A percentile compares a stretch with the other conserved stretches of the same genome.
These are phyloP conservation scores for Rhizopogon rudus DNA, from an alignment of 768 basidiomycete genomes.

Conservation along the genomic window DNA sequence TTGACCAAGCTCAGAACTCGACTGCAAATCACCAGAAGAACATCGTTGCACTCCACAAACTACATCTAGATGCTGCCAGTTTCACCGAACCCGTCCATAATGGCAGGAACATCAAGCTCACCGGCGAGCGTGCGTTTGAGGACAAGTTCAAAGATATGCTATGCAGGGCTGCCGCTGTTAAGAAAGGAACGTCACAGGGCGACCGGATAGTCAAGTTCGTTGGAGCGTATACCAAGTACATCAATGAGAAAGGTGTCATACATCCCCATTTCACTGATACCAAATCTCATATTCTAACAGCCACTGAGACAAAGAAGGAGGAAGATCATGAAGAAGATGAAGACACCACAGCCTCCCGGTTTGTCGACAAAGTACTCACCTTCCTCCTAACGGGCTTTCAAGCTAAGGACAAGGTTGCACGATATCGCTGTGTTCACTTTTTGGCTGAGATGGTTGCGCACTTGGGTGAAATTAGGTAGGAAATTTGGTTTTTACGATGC, in stretches of 20 bases:
- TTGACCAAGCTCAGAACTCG: constrained; percentile 73
- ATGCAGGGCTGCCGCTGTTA: constrained; percentile 57
- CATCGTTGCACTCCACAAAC: constrained; percentile 72
- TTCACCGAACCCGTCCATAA: constrained; percentile 45
- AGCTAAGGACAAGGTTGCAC: constrained; percentile 83
- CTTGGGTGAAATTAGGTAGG: constrained; percentile 84
- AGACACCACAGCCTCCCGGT: constrained; percentile 65
- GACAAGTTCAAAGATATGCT: constrained; percentile 58
- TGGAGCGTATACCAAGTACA: constrained; percentile 68
- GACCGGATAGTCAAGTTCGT: constrained; percentile 82
- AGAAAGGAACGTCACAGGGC: constrained; percentile 74
- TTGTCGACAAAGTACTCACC: constrained; percentile 59
- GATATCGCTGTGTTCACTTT: constrained; percentile 76
- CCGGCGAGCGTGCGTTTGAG: constrained; percentile 77
- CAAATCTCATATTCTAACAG: constrained; percentile 17
- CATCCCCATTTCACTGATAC: not conserved
- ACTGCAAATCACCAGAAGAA: constrained; percentile 88
- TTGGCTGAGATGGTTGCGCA: constrained; percentile 75
- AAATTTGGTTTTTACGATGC: constrained; percentile 6
- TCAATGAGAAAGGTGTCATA: constrained; percentile 68
- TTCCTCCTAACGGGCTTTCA: constrained; percentile 74
- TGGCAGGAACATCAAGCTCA: constrained; percentile 47
- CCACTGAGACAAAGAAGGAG: constrained; percentile 29
- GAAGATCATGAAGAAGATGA: constrained; percentile 47
- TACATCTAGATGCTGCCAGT: constrained; percentile 62